Conservation (phyloP, 225 moss, liverwort and hornwort species). For the Climacium dendroides region DNA sequence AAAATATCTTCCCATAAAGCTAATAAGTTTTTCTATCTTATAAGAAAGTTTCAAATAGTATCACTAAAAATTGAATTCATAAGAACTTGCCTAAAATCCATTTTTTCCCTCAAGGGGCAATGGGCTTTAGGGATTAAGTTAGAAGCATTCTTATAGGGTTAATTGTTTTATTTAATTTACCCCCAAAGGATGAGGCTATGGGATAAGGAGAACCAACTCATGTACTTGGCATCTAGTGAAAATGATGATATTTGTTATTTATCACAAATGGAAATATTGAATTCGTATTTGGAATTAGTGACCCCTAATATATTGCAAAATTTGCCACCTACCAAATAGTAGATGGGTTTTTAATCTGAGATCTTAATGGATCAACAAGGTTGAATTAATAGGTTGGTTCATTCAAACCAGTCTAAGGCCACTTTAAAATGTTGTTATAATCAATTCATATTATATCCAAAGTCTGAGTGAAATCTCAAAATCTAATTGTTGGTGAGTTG, state of each 20-base stretch:
- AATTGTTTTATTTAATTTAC: too few relatives aligned
- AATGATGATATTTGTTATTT: neutral
- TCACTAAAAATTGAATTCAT: too few relatives aligned
- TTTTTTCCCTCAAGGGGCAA: too few relatives aligned
- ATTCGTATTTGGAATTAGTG: neutral
- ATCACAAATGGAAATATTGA: neutral
- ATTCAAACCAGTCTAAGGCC: neutral
- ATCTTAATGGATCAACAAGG: neutral
- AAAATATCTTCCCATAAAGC: too few relatives aligned
- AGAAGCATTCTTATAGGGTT: too few relatives aligned
- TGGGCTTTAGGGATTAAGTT: too few relatives aligned
- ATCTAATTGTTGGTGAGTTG: rapidly evolving
- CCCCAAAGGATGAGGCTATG: rapidly evolving
- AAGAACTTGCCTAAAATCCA: too few relatives aligned
- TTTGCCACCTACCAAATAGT: neutral
- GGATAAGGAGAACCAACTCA: neutral
- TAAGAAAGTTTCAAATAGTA: too few relatives aligned
- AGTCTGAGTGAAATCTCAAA: rapidly evolving
- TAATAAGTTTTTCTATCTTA: too few relatives aligned
- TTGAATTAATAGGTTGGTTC: neutral
- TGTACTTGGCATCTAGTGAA: neutral
- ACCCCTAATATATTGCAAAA: neutral
- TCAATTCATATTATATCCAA: rapidly evolving
- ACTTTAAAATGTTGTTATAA: neutral
- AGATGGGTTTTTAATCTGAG: rapidly evolving